These are phyloP conservation scores for Saccharomyces pastorianus DNA, from an alignment of 1,139 yeast species.

Conservation along the genomic window DNA sequence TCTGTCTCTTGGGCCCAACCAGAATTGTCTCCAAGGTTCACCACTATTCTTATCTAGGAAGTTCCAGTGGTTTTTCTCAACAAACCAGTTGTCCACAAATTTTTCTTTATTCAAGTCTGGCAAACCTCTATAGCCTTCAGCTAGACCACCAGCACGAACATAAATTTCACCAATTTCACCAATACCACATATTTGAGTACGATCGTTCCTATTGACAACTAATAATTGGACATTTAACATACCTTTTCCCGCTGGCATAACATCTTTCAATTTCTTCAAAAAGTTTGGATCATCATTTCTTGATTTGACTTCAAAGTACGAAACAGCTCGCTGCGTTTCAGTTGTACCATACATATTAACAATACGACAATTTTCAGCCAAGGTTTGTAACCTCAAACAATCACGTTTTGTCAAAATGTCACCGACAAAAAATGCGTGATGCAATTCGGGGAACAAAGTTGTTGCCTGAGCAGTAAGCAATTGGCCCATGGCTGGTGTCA, in stretches of 20 bases:
- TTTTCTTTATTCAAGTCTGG: constrained; percentile 84
- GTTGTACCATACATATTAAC: constrained; percentile 99
- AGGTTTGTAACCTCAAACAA: constrained; percentile 80
- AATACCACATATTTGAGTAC: constrained; percentile 87
- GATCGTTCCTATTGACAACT: constrained; percentile 85
- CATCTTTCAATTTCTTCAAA: constrained; percentile 79
- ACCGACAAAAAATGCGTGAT: constrained; percentile 97
- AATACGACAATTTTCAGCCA: constrained; percentile 82
- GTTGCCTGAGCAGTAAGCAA: constrained; percentile 90
- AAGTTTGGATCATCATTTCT: constrained; percentile 61
- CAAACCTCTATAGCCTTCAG: constrained; percentile 89
- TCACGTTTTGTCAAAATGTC: constrained; percentile 95
- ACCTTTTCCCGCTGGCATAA: constrained; percentile 98
- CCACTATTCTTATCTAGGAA: constrained; percentile 40
- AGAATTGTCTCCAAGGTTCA: constrained; percentile 70
- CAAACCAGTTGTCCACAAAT: constrained; percentile 87
- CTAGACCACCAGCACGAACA: constrained; percentile 95
- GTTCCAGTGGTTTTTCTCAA: constrained; percentile 51
- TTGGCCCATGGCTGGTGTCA: constrained; percentile 99
- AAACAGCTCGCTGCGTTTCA: constrained; percentile 96
- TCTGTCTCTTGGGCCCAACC: constrained; percentile 94
- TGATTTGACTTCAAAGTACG: constrained; percentile 82
- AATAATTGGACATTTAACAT: constrained; percentile 90
- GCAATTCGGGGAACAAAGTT: constrained; percentile 74
- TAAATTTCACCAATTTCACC: constrained; percentile 98